Evolutionary conservation across 352 stramenopile species (phyloP).

Genomic region (Poterioochromonas sp.): DNA sequence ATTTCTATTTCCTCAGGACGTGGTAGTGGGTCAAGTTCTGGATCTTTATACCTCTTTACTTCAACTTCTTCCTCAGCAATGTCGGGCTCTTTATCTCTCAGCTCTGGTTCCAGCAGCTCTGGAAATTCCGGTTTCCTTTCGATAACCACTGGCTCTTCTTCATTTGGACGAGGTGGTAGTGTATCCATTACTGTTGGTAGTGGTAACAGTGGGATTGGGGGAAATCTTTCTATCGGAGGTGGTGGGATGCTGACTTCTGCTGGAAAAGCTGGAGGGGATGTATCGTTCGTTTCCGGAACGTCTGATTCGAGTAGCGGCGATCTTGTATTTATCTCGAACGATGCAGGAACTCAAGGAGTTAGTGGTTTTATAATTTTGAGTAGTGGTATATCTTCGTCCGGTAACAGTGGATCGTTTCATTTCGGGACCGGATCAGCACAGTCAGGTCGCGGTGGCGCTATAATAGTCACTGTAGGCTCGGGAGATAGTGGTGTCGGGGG

Average conservation of each 20-base stretch:
- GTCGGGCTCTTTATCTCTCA: no score
- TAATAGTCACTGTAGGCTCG: slow-evolving; percentile 48
- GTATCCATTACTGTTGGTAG: slow-evolving; percentile 49
- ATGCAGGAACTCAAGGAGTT: slow-evolving; percentile 37
- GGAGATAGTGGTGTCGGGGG: slow-evolving; percentile 69
- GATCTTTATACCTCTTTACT: slow-evolving; percentile 49
- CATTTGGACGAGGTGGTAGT: slow-evolving; percentile 44
- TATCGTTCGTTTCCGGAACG: background rate
- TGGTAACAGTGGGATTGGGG: slow-evolving; percentile 67
- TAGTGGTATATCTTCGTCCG: slow-evolving; percentile 38
- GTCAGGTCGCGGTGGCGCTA: slow-evolving; percentile 44
- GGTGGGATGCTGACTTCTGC: slow-evolving; percentile 40
- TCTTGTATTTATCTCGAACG: slow-evolving; percentile 39
- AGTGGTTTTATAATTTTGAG: slow-evolving; percentile 42
- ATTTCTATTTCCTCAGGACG: slow-evolving; percentile 63
- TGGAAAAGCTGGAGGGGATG: background rate
- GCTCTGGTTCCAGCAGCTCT: background rate
- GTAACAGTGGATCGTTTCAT: slow-evolving; percentile 43
- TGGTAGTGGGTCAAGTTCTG: slow-evolving; percentile 43
- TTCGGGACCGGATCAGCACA: slow-evolving; percentile 46
- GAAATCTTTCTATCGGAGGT: slow-evolving; percentile 58
- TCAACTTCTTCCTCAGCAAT: slow-evolving; percentile 43
- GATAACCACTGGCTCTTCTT: slow-evolving; percentile 46
- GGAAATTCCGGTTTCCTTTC: slow-evolving; percentile 45
- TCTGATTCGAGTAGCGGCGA: no score